Evolutionary conservation across 2,329 filamentous ascomycete genomes (phyloP).

Genomic region (Trichophyton benhamiae): DNA sequence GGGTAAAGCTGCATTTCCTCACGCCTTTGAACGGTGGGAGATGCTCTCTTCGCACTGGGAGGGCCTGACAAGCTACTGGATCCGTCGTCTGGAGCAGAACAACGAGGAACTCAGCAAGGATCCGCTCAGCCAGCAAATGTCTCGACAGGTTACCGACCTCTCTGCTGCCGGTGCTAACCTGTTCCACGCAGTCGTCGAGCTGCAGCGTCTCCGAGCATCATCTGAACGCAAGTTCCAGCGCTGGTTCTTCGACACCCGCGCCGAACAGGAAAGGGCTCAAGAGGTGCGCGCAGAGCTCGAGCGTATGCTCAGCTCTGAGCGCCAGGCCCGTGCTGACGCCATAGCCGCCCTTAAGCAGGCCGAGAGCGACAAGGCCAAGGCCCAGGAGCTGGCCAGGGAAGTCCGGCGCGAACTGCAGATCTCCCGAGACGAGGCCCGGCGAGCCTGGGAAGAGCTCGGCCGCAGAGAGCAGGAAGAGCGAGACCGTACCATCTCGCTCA

Average conservation of each 20-base stretch:
- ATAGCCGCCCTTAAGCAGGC: constrained; percentile 53
- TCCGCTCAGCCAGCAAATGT: constrained; percentile 74
- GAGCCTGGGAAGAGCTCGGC: constrained; percentile 95
- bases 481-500: constrained; percentile 70
- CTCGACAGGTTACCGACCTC: constrained; percentile 90
- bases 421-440: constrained; percentile 85
- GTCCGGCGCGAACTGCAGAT: constrained; percentile 89
- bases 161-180: constrained; percentile 93
- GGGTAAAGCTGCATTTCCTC: constrained; percentile 63
- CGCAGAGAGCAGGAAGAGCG: constrained; percentile 86
- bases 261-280: constrained; percentile 72
- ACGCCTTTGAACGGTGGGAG: constrained; percentile 97
- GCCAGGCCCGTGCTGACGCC: constrained; percentile 55
- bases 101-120: constrained; percentile 71
- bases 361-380: constrained; percentile 55
- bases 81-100: constrained; percentile 81
- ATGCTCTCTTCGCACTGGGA: constrained; percentile 96
- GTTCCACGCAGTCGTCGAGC: constrained; percentile 92
- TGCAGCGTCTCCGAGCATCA: constrained; percentile 83
- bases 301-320: constrained; percentile 59
- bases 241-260: constrained; percentile 93
- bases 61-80: constrained; percentile 93
- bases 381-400: constrained; percentile 69
- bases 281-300: constrained; percentile 76
- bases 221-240: constrained; percentile 96